Conservation (phyloP, 345 rosid species). For the Eucalyptus fibrosa region DNA sequence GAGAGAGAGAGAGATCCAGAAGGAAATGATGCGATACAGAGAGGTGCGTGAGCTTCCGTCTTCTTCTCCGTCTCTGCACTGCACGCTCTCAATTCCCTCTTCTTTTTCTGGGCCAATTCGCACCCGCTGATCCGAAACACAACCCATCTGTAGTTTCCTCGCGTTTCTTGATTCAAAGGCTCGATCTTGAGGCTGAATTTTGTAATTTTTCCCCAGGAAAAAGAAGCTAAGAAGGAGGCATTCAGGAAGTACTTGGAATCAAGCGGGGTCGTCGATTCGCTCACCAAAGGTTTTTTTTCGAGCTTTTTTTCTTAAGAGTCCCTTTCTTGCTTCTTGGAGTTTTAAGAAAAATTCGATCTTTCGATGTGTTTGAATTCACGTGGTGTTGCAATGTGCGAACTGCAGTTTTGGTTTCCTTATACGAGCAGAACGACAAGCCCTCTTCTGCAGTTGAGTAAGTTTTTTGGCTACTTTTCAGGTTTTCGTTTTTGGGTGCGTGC, state of each 20-base stretch:
- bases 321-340: not conserved
- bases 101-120: not conserved
- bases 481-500: not conserved
- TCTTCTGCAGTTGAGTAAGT: constrained; percentile 90
- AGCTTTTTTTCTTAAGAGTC: not conserved
- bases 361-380: not conserved
- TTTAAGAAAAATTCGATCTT: not conserved
- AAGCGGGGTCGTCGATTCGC: constrained; percentile 72
- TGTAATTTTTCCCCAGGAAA: constrained; percentile 34
- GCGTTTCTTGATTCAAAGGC: not conserved
- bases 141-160: not conserved
- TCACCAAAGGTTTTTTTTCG: constrained; percentile 60
- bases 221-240: constrained; percentile 86
- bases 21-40: constrained; percentile 45
- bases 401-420: constrained; percentile 73
- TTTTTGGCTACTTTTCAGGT: not conserved
- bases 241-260: constrained; percentile 83
- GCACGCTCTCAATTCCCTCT: not conserved
- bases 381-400: not conserved
- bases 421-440: constrained; percentile 91
- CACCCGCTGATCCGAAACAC: not conserved
- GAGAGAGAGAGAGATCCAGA: not conserved
- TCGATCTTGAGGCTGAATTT: not conserved
- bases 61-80: not conserved
- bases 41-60: constrained; percentile 18